Conservation (phyloP, 75 land plant species). For the Cupressus sempervirens region DNA sequence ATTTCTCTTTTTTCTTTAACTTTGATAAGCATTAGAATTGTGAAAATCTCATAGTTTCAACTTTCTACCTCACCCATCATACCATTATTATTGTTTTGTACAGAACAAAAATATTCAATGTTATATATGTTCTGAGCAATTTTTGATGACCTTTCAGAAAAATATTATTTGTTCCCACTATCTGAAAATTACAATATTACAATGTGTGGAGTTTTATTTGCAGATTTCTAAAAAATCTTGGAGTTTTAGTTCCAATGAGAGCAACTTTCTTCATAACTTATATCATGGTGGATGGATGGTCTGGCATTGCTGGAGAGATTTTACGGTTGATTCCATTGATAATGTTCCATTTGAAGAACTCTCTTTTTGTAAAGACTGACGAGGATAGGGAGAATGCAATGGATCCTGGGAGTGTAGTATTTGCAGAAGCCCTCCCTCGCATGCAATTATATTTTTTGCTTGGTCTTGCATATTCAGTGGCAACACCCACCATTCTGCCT, state of each 20-base stretch:
- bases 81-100: neutral
- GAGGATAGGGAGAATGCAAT: constrained; percentile 49
- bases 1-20: neutral
- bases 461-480: constrained; percentile 48
- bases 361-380: constrained; percentile 51
- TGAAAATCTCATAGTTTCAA: neutral
- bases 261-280: constrained; percentile 67
- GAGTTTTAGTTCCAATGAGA: constrained; percentile 44
- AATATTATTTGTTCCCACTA: neutral
- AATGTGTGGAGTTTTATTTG: neutral
- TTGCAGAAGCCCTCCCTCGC: constrained; percentile 35
- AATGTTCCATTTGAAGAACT: constrained; percentile 41
- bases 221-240: constrained; percentile 49
- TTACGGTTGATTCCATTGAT: constrained; percentile 46
- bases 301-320: constrained; percentile 50
- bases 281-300: constrained; percentile 76
- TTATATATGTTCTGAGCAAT: neutral
- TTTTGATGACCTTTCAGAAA: neutral
- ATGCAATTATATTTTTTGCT: constrained; percentile 55
- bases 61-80: neutral
- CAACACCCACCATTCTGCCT: constrained; percentile 54
- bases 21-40: neutral
- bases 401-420: constrained; percentile 43
- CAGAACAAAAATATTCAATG: neutral
- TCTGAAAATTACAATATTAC: neutral